These are phyloP conservation scores for Annulohypoxylon nitens DNA, from an alignment of 495 filamentous ascomycete species.

Conservation along the genomic window DNA sequence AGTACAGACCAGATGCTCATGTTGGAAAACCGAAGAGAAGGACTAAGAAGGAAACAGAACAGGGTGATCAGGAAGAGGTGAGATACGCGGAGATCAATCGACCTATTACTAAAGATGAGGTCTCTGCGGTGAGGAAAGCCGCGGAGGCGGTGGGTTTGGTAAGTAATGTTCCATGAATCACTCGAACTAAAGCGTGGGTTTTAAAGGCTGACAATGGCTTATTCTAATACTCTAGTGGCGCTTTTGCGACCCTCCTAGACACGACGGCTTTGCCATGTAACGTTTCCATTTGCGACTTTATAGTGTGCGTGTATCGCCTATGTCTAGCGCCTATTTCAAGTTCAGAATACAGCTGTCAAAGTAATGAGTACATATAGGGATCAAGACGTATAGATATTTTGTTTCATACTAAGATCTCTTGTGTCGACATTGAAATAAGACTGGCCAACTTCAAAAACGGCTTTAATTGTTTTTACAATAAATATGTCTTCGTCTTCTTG, in stretches of 20 bases:
- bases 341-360: neutral
- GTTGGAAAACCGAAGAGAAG: constrained; percentile 73
- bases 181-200: neutral
- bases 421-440: constrained; percentile 13
- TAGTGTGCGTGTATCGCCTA: neutral
- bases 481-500: constrained; percentile 1
- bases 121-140: constrained; percentile 70
- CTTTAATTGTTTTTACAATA: neutral
- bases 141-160: constrained; percentile 74
- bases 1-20: constrained; percentile 81
- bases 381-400: neutral
- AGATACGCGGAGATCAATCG: constrained; percentile 83
- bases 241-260: constrained; percentile 76
- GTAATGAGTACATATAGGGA: neutral
- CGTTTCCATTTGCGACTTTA: neutral
- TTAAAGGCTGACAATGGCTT: constrained; percentile 5
- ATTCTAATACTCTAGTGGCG: constrained; percentile 63
- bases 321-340: neutral
- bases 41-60: constrained; percentile 38
- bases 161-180: constrained; percentile 8
- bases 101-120: constrained; percentile 71
- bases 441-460: neutral
- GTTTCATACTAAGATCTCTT: neutral
- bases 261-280: constrained; percentile 79
- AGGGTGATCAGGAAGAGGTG: constrained; percentile 57